Percentiles rank a stretch among this genome's conserved stretches.
Evolutionary conservation across 2,329 filamentous ascomycete species (phyloP).

Genomic region (Hypoxylon sp.): DNA sequence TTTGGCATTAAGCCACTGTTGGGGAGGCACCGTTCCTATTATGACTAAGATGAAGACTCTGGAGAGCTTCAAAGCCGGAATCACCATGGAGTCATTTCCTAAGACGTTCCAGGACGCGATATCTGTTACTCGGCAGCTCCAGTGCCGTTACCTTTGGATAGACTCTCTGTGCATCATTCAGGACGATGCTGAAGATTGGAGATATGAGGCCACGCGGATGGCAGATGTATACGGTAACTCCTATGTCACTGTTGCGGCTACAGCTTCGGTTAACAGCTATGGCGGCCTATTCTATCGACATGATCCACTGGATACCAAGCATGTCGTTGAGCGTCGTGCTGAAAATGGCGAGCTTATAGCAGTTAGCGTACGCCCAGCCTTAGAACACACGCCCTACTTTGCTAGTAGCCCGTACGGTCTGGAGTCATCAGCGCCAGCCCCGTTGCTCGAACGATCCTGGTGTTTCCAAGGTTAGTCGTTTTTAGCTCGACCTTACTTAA

Average conservation of each 20-base stretch:
- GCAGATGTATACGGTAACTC: conserved; percentile 42
- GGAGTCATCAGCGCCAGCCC: conserved; percentile 18
- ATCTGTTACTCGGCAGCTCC: conserved; percentile 28
- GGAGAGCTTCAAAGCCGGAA: conserved; percentile 33
- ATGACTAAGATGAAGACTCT: conserved; percentile 31
- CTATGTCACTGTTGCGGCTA: conserved; percentile 40
- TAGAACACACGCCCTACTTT: conserved; percentile 42
- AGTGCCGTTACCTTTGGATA: conserved; percentile 45
- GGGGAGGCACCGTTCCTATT: conserved; percentile 41
- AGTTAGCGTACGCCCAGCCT: conserved; percentile 37
- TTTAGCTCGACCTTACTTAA: neutral
- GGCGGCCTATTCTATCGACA: conserved; percentile 41
- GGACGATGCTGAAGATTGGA: conserved; percentile 41
- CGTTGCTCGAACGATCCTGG: conserved; percentile 40
- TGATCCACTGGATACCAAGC: conserved; percentile 21
- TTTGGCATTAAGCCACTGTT: conserved; percentile 41
- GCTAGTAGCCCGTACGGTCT: conserved; percentile 34
- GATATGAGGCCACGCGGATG: conserved; percentile 39
- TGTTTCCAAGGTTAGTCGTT: conserved; percentile 44
- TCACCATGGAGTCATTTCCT: conserved; percentile 36
- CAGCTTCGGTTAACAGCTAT: conserved; percentile 36
- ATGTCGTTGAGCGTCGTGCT: conserved; percentile 18
- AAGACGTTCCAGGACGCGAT: conserved; percentile 44
- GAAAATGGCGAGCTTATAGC: neutral
- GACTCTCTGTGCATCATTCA: conserved; percentile 41